These are phyloP conservation scores for Emericellopsis atlantica DNA, from an alignment of 2,329 filamentous ascomycete species.

Conservation along the genomic window DNA sequence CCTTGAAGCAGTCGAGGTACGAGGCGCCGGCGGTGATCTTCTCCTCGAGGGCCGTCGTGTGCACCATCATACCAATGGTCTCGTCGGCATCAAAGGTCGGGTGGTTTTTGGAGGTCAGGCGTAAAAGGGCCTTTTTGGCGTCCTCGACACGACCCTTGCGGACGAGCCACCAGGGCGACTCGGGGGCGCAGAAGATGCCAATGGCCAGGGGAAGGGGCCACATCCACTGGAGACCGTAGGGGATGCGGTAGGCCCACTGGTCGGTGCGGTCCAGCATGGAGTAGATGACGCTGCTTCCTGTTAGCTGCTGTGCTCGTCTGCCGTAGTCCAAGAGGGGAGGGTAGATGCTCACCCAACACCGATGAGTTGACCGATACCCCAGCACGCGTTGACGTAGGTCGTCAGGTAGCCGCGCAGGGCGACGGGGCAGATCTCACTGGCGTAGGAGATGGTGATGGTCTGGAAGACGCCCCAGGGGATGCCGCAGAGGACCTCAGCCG, in stretches of 20 bases:
- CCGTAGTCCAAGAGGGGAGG: too few relatives aligned
- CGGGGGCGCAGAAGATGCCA: slow-evolving; percentile 55
- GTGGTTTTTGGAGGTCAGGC: slow-evolving; percentile 52
- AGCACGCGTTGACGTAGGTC: slow-evolving; percentile 67
- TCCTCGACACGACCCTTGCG: slow-evolving; percentile 51
- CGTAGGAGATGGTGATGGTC: slow-evolving; percentile 50
- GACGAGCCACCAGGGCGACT: slow-evolving; percentile 68
- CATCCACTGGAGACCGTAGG: slow-evolving; percentile 67
- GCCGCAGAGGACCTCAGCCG: slow-evolving; percentile 50
- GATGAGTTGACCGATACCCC: slow-evolving; percentile 63
- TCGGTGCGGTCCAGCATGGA: slow-evolving; percentile 52
- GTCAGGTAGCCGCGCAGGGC: slow-evolving; percentile 59
- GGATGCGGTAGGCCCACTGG: slow-evolving; percentile 58
- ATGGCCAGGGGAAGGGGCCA: slow-evolving; percentile 58
- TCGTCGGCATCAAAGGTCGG: slow-evolving; percentile 71
- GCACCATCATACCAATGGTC: slow-evolving; percentile 84
- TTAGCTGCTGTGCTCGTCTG: too few relatives aligned
- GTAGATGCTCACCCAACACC: slow-evolving; percentile 17
- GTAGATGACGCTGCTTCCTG: slow-evolving; percentile 53
- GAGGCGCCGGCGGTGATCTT: slow-evolving; percentile 60
- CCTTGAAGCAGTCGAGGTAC: slow-evolving; percentile 77
- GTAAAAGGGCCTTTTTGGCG: slow-evolving; percentile 52
- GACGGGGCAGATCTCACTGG: slow-evolving; percentile 61
- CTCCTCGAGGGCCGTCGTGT: slow-evolving; percentile 72
- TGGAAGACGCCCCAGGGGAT: slow-evolving; percentile 51